A percentile compares a stretch with the other conserved stretches of the same genome.
These are phyloP conservation scores for Fusarium sp. DNA, from an alignment of 2,329 filamentous ascomycete genomes.

Conservation along the genomic window DNA sequence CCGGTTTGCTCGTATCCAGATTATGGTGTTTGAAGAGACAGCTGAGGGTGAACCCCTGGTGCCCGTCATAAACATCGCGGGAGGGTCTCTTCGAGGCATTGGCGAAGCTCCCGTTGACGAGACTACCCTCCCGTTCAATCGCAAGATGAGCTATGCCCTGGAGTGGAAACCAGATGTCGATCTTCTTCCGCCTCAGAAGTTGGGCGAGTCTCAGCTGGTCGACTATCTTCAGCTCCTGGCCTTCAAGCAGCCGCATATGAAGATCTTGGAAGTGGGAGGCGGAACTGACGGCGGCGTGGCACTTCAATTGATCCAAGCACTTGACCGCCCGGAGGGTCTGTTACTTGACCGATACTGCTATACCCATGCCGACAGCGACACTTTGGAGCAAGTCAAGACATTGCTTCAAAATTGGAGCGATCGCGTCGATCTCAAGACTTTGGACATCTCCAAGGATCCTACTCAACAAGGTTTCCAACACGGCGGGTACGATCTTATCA, in stretches of 20 bases:
- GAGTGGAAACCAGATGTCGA: conserved; percentile 20
- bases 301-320: conserved; percentile 7
- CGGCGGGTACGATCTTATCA: conserved; percentile 13
- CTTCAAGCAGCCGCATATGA: conserved; percentile 28
- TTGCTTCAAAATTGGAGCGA: conserved; percentile 8
- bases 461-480: conserved; percentile 5
- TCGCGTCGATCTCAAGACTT: conserved; percentile 1
- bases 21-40: conserved; percentile 19
- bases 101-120: conserved; percentile 16
- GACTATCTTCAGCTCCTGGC: conserved; percentile 16
- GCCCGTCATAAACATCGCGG: conserved; percentile 7
- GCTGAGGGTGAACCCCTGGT: not conserved
- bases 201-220: not conserved
- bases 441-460: conserved; percentile 14
- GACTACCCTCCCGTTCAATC: conserved; percentile 14
- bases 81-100: conserved; percentile 20
- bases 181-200: not conserved
- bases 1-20: conserved; percentile 18
- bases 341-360: conserved; percentile 17
- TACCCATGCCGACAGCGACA: not conserved
- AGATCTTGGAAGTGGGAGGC: conserved; percentile 12
- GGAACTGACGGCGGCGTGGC: not conserved
- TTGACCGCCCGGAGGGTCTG: conserved; percentile 10
- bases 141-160: conserved; percentile 23
- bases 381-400: not conserved